A percentile compares a stretch with the other conserved stretches of the same genome.
These are phyloP conservation scores for Saussurea involucrata DNA, from an alignment of 129 eudicot species.

Conservation along the genomic window DNA sequence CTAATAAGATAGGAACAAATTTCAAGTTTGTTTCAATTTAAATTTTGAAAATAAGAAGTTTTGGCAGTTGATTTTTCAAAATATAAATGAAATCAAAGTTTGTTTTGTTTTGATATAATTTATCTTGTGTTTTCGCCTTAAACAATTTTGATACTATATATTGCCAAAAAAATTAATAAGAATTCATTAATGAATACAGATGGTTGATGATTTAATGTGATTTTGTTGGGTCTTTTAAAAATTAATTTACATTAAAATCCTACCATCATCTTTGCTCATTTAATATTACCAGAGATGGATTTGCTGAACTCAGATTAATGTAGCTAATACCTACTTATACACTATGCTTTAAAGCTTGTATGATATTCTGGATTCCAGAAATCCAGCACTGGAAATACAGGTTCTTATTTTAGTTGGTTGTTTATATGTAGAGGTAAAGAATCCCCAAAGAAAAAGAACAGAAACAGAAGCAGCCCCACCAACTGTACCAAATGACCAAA, in stretches of 20 bases:
- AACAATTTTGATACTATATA: background rate
- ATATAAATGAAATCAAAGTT: too few species aligned
- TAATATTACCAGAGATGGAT: background rate
- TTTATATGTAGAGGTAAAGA: background rate
- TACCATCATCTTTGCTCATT: background rate
- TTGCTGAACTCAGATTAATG: background rate
- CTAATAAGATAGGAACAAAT: background rate
- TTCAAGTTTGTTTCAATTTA: background rate
- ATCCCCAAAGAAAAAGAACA: slow-evolving; percentile 7
- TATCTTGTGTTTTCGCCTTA: background rate
- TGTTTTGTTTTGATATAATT: too few species aligned
- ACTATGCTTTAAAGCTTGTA: background rate
- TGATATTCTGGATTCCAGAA: background rate
- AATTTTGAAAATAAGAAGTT: background rate
- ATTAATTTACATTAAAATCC: background rate
- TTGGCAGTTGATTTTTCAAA: background rate
- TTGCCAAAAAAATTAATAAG: too few species aligned
- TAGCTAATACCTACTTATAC: background rate
- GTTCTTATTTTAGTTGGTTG: background rate
- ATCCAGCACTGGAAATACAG: background rate
- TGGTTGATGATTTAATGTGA: background rate
- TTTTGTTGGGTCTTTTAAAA: background rate
- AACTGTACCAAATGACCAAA: slow-evolving; percentile 8
- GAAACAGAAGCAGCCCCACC: slow-evolving; percentile 45
- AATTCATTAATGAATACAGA: background rate